phyloP scores from a whole-genome alignment of 1,139 yeast species.

The Kodamaea anthophila region DNA sequence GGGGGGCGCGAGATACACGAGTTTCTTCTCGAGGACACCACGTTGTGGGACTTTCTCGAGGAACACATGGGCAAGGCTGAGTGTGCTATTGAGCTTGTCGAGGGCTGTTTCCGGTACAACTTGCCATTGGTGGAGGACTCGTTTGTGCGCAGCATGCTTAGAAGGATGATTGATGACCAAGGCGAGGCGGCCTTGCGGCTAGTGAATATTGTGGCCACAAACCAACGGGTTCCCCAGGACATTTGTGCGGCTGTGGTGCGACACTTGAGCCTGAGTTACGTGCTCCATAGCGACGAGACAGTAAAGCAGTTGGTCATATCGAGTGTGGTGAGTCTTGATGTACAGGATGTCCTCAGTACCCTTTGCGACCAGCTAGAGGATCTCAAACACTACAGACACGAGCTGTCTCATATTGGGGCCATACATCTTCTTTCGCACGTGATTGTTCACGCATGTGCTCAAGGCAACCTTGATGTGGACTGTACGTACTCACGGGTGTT shows the following conservation, averaged over 20 bases:
- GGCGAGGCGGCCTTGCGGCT: constrained; percentile 29
- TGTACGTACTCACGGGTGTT: constrained; percentile 20
- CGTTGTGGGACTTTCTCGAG: constrained; percentile 35
- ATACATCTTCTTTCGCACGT: constrained; percentile 24
- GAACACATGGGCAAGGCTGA: constrained; percentile 4
- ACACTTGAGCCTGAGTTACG: constrained; percentile 49
- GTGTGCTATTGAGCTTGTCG: constrained; percentile 30
- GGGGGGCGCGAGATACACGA: constrained; percentile 60
- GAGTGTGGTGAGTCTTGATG: no score
- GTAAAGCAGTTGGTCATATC: background rate
- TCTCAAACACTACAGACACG: constrained; percentile 14
- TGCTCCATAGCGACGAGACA: constrained; percentile 14
- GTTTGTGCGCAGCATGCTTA: constrained; percentile 29
- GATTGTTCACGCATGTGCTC: constrained; percentile 14
- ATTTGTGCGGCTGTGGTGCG: constrained; percentile 34
- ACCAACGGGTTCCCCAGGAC: constrained; percentile 42
- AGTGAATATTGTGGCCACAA: constrained; percentile 40
- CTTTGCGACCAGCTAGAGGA: constrained; percentile 23
- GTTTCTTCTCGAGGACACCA: constrained; percentile 40
- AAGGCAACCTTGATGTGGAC: constrained; percentile 14
- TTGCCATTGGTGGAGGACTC: constrained; percentile 38
- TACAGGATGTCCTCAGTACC: no score
- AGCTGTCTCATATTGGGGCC: constrained; percentile 43
- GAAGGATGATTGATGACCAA: constrained; percentile 27
- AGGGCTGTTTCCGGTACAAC: constrained; percentile 45